Evolutionary conservation across 2,329 filamentous ascomycete genomes (phyloP).

Genomic region (Fusarium graminum): DNA sequence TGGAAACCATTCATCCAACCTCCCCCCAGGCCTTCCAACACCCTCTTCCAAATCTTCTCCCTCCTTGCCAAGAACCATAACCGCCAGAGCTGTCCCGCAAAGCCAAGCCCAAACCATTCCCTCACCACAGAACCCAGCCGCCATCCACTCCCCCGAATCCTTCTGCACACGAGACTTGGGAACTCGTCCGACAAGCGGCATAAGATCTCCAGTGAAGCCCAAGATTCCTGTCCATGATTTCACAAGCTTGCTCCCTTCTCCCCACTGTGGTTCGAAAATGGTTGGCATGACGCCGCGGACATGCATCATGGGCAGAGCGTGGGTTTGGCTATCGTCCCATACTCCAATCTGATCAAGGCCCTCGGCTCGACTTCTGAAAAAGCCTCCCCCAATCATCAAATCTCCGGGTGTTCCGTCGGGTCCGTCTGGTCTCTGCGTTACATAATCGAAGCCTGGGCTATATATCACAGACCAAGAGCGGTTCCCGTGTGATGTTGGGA

Average conservation of each 20-base stretch:
- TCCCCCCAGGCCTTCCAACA: conserved; percentile 55
- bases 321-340: conserved; percentile 60
- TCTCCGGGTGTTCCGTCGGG: conserved; percentile 55
- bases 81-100: conserved; percentile 61
- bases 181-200: conserved; percentile 65
- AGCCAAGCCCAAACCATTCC: conserved; percentile 69
- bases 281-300: conserved; percentile 59
- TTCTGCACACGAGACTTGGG: conserved; percentile 47
- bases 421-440: conserved; percentile 60
- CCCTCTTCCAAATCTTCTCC: conserved; percentile 47
- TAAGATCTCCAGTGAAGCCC: conserved; percentile 60
- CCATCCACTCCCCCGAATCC: conserved; percentile 62
- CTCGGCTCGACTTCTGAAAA: conserved; percentile 57
- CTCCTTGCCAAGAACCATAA: conserved; percentile 60
- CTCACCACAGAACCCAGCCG: conserved; percentile 64
- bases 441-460: conserved; percentile 63
- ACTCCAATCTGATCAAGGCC: conserved; percentile 62
- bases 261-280: conserved; percentile 58
- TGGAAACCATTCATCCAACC: conserved; percentile 58
- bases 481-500: conserved; percentile 50
- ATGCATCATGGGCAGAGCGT: conserved; percentile 56
- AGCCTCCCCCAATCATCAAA: conserved; percentile 68
- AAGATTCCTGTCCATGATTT: conserved; percentile 65
- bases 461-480: conserved; percentile 67
- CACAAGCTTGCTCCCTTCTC: conserved; percentile 50